These are phyloP conservation scores for Circinella umbellata DNA, from an alignment of 371 early-diverging fungal genomes.

Conservation along the genomic window DNA sequence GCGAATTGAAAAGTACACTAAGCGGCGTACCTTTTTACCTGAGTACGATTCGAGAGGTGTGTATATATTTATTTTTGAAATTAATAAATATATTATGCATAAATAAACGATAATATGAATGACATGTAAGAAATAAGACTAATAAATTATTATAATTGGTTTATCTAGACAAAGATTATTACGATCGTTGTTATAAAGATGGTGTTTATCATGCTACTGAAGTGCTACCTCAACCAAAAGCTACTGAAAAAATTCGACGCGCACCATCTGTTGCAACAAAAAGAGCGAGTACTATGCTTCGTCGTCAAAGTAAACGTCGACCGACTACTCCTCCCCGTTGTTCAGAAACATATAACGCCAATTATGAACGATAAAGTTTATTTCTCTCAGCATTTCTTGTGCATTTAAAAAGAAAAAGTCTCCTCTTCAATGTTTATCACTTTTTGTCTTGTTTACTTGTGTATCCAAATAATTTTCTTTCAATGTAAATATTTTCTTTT, in stretches of 20 bases:
- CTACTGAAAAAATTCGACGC: constrained; percentile 6
- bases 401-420: too few relatives aligned
- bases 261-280: constrained; percentile 19
- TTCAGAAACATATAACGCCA: constrained; percentile 27
- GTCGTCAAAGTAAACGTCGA: constrained; percentile 3
- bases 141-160: background rate
- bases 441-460: background rate
- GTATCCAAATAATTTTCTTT: too few relatives aligned
- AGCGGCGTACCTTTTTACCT: constrained; percentile 62
- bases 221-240: constrained; percentile 1
- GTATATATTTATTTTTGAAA: background rate
- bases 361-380: constrained; percentile 9
- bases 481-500: too few relatives aligned
- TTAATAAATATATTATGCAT: background rate
- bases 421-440: background rate
- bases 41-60: constrained; percentile 65
- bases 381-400: too few relatives aligned
- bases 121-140: background rate
- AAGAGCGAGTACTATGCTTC: constrained; percentile 14
- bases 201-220: constrained; percentile 23
- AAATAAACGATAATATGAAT: background rate
- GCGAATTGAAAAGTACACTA: constrained; percentile 70
- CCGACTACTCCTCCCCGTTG: constrained; percentile 19
- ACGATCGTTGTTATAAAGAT: constrained; percentile 26
- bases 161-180: constrained; percentile 25